Base-by-base conservation (phyloP, 805 yeast species). In the Ogataea pini region DNA sequence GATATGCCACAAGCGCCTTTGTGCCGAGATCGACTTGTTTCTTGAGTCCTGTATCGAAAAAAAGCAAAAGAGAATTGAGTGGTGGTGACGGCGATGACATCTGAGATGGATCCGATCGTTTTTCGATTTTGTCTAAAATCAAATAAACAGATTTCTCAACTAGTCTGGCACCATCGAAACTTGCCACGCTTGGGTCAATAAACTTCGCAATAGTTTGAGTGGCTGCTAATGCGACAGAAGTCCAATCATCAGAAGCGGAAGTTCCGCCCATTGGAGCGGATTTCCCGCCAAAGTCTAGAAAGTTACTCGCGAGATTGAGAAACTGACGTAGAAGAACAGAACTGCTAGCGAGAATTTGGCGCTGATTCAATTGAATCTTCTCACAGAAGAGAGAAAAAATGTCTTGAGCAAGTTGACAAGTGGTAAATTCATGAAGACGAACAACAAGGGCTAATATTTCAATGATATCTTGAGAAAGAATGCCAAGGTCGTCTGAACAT, bases 401-500 rank as follows among this genome's bases (percentile, higher is more conserved):
- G 62, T 74, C 44, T 61, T 64, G 46, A 57, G 67, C 51, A 46
- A 61, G 55, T 58, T 83, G 85, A 43, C 83, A 73, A 2, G 89
- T 72, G 0, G 82, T 70, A 36, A 83, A 65, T 58, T 91, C 98
- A 17, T 75, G 75, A 19, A 82, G 73, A 13, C 67, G 58, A 37
- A 86, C 57, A 13, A 85, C 76, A 8, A 72, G 62, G 20, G 63
- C 64, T 61, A 91, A 71, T 20, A 91, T 83, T 17, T 73, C 70
- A 42, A 88, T 75, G 14, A 86, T 82, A 57, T 83, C 79, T 19
- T 72, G 74, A 1, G 96, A 91, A 70, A 89, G 84, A 27, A 89
- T 85, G 53, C 87, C 89, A 63, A 94, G 72, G 64, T 94, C 92
- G 50, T 88, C 96, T 33, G 80, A 73, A 64, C 97, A 90, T 61